Conservation (phyloP, 306 rosid species). For the Dryas drummondii region DNA sequence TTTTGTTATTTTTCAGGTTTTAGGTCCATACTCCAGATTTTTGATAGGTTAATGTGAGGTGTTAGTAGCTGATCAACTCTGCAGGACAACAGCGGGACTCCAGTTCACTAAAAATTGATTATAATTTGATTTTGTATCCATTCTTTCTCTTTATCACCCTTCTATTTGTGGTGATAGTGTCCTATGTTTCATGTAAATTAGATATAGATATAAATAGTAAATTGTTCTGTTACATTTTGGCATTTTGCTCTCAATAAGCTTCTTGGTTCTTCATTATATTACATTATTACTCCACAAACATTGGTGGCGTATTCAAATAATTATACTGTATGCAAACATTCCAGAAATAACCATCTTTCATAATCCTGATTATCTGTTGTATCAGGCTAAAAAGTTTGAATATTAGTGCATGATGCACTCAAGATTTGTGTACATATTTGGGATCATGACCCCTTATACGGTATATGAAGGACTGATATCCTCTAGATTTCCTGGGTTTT, state of each 20-base stretch:
- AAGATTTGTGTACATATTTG: no score
- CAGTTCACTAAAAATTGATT: background rate
- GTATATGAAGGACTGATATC: no score
- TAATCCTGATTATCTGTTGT: background rate
- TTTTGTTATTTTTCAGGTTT: background rate
- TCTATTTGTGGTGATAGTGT: slow-evolving; percentile 11
- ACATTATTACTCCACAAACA: background rate
- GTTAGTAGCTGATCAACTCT: slow-evolving; percentile 6
- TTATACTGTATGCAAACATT: background rate
- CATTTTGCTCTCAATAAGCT: background rate
- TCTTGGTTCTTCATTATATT: background rate
- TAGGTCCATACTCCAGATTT: slow-evolving; percentile 6
- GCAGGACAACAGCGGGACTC: background rate
- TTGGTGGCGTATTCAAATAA: background rate
- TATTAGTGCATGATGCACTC: no score
- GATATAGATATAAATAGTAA: background rate
- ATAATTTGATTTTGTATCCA: slow-evolving; percentile 21
- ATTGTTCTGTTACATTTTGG: background rate
- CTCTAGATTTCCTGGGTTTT: background rate
- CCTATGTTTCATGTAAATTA: slow-evolving; percentile 1
- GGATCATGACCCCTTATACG: no score
- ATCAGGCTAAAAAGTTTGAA: no score
- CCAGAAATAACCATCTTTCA: background rate
- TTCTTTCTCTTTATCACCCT: slow-evolving; percentile 9
- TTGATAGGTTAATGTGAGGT: slow-evolving; percentile 7